Conservation (phyloP, 2,329 filamentous ascomycete genomes). For the Colletotrichum theobromicola region DNA sequence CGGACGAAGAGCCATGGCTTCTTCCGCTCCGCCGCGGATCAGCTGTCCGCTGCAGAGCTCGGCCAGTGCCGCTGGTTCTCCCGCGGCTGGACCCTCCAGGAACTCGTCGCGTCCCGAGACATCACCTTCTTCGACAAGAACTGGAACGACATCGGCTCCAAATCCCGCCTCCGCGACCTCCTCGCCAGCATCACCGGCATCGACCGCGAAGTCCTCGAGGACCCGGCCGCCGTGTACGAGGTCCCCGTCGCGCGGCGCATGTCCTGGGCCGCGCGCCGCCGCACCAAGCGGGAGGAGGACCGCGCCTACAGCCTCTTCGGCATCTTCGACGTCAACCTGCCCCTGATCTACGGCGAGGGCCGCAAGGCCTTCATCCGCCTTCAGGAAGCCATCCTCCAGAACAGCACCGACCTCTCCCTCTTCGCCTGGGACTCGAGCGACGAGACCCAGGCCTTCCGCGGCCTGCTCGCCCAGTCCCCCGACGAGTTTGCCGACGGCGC, state of each 20-base stretch:
- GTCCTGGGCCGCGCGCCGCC: neutral
- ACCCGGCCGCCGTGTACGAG: neutral
- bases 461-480: neutral
- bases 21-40: neutral
- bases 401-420: neutral
- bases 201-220: neutral
- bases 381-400: neutral
- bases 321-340: neutral
- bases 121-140: neutral
- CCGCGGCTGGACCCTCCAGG: neutral
- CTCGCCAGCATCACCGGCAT: neutral
- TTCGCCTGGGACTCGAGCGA: neutral
- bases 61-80: neutral
- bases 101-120: neutral
- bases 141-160: neutral
- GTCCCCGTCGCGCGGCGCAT: neutral
- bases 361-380: neutral
- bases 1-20: no score
- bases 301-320: neutral
- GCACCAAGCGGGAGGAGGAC: neutral
- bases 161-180: fast-evolving
- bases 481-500: neutral
- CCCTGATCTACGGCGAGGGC: neutral
- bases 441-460: neutral
- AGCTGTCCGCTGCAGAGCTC: neutral